These are phyloP conservation scores for Aspergillus alliaceus DNA, from an alignment of 2,329 filamentous ascomycete genomes.

Conservation along the genomic window DNA sequence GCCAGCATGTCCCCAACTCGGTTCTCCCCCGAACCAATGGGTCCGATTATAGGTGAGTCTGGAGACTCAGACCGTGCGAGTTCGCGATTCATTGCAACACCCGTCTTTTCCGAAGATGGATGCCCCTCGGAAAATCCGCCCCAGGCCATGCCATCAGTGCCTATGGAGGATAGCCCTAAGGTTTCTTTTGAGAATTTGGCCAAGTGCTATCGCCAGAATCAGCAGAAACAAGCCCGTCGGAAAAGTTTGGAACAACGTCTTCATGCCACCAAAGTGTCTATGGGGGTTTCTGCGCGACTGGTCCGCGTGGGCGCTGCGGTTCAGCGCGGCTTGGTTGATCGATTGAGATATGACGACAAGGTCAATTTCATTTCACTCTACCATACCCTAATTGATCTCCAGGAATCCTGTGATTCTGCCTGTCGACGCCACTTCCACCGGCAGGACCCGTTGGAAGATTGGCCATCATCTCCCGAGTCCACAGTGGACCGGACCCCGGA, in stretches of 20 bases:
- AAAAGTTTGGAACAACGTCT: slow-evolving; percentile 41
- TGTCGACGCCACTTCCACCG: slow-evolving; percentile 33
- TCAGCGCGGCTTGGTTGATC: slow-evolving; percentile 47
- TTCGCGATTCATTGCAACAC: slow-evolving; percentile 22
- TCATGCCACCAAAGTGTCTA: slow-evolving; percentile 42
- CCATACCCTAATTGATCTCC: slow-evolving; percentile 45
- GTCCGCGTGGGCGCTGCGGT: slow-evolving; percentile 42
- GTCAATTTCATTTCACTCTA: slow-evolving; percentile 45
- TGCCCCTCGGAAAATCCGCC: slow-evolving; percentile 9
- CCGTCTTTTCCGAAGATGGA: slow-evolving; percentile 21
- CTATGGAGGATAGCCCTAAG: slow-evolving; percentile 23
- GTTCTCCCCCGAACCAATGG: slow-evolving; percentile 16
- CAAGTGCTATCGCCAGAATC: slow-evolving; percentile 40
- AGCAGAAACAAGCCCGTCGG: slow-evolving; percentile 43
- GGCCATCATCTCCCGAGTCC: slow-evolving; percentile 38
- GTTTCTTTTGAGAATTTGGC: slow-evolving; percentile 48
- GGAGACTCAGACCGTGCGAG: slow-evolving; percentile 31
- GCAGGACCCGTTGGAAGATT: slow-evolving; percentile 36
- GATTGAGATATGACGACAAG: slow-evolving; percentile 47
- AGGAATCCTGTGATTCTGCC: slow-evolving; percentile 41
- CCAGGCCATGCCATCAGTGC: slow-evolving; percentile 10
- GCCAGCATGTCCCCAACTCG: slow-evolving; percentile 23
- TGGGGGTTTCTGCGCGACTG: slow-evolving; percentile 45
- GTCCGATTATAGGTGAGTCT: slow-evolving; percentile 36
- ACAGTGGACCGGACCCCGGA: slow-evolving; percentile 32